These are phyloP conservation scores for Calvatia gigantea DNA, from an alignment of 768 basidiomycete genomes.

Conservation along the genomic window DNA sequence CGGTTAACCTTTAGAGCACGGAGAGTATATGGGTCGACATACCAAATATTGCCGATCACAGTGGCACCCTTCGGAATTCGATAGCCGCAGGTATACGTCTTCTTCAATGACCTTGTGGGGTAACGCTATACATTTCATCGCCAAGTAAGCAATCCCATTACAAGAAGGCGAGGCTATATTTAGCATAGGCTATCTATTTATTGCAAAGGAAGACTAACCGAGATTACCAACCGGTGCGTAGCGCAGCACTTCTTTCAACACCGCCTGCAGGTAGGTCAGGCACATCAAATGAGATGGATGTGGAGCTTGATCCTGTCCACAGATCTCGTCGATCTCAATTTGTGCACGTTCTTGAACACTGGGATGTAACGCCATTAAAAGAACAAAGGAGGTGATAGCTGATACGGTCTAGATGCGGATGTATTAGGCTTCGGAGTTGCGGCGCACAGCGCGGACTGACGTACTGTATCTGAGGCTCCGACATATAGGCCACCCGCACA, in stretches of 20 bases:
- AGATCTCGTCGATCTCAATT: constrained; percentile 35
- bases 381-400: constrained; percentile 40
- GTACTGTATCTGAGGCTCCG: constrained; percentile 42
- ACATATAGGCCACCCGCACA: constrained; percentile 48
- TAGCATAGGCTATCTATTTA: not conserved
- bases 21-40: not conserved
- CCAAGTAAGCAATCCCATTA: not conserved
- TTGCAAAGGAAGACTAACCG: constrained; percentile 22
- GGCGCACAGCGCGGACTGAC: constrained; percentile 1
- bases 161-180: not conserved
- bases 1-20: not conserved
- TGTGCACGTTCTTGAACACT: constrained; percentile 36
- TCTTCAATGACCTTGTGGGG: constrained; percentile 40
- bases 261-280: constrained; percentile 30
- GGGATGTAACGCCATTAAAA: constrained; percentile 47
- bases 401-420: constrained; percentile 40
- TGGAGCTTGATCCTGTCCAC: constrained; percentile 29
- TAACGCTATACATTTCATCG: constrained; percentile 28
- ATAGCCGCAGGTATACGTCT: constrained; percentile 42
- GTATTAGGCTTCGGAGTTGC: not conserved
- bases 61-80: constrained; percentile 42
- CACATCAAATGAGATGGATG: constrained; percentile 25
- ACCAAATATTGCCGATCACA: constrained; percentile 47
- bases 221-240: constrained; percentile 39
- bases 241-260: constrained; percentile 37